Conservation (phyloP, 208 protist genomes). For the Vickermania spadyakhi region DNA sequence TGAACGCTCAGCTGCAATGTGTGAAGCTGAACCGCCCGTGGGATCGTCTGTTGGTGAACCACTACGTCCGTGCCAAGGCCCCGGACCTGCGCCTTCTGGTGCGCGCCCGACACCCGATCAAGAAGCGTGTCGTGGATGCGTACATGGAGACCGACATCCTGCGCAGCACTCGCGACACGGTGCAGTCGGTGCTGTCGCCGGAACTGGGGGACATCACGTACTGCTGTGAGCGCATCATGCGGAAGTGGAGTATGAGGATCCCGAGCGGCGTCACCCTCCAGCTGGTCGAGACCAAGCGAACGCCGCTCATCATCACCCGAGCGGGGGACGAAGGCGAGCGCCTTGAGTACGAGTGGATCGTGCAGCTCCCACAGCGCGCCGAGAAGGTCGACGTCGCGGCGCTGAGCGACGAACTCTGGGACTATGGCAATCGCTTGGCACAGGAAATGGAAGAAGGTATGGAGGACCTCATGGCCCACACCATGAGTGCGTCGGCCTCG, state of each 20-base stretch:
- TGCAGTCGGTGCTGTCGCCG: slow-evolving; percentile 77
- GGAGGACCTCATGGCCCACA: slow-evolving; percentile 67
- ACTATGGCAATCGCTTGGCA: slow-evolving; percentile 60
- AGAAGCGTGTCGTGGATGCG: slow-evolving; percentile 70
- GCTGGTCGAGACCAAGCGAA: slow-evolving; percentile 84
- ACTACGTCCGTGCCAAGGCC: slow-evolving; percentile 77
- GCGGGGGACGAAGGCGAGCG: slow-evolving; percentile 74
- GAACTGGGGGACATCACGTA: slow-evolving; percentile 86
- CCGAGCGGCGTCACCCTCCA: slow-evolving; percentile 39
- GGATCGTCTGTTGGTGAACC: slow-evolving; percentile 78
- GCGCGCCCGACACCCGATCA: slow-evolving; percentile 73
- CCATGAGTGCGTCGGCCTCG: slow-evolving; percentile 48
- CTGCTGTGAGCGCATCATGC: slow-evolving; percentile 77
- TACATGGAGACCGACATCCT: slow-evolving; percentile 80
- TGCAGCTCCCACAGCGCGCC: slow-evolving; percentile 59
- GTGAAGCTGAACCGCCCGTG: slow-evolving; percentile 64
- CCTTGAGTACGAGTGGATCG: slow-evolving; percentile 87
- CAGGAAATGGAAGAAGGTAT: slow-evolving; percentile 60
- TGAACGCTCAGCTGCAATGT: slow-evolving; percentile 79
- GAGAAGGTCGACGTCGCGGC: slow-evolving; percentile 53
- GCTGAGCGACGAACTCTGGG: slow-evolving; percentile 66
- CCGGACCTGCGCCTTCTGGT: slow-evolving; percentile 83
- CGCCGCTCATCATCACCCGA: slow-evolving; percentile 82
- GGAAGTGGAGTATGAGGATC: slow-evolving; percentile 62
- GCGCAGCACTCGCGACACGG: slow-evolving; percentile 70